These are phyloP conservation scores for Geranomyces michiganensis DNA, from an alignment of 192 early-diverging fungal species.

Conservation along the genomic window DNA sequence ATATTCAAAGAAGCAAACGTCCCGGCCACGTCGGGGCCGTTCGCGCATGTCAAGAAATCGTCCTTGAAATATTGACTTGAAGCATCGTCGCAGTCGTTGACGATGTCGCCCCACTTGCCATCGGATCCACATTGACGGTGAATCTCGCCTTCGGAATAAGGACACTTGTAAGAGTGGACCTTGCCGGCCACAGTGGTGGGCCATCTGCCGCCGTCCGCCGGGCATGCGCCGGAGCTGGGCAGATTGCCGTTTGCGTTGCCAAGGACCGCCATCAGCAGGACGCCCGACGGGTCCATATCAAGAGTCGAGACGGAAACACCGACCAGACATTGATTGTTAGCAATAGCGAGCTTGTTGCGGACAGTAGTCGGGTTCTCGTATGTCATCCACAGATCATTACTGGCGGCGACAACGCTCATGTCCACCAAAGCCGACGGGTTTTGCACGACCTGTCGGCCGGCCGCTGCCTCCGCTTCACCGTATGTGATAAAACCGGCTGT, in stretches of 20 bases:
- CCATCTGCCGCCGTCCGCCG: not conserved
- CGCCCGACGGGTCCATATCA: conserved; percentile 8
- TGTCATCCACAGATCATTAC: not conserved
- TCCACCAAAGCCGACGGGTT: not conserved
- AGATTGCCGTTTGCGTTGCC: conserved; percentile 9
- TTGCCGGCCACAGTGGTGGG: conserved; percentile 3
- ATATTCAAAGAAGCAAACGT: not conserved
- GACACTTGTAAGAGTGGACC: not conserved
- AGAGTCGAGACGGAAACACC: conserved; percentile 1
- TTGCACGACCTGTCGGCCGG: not conserved
- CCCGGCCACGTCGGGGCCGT: not conserved
- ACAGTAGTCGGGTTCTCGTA: conserved; percentile 7
- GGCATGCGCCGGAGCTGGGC: not conserved
- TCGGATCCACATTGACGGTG: not conserved
- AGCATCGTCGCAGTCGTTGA: not conserved
- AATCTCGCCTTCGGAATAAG: not conserved
- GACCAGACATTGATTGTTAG: not conserved
- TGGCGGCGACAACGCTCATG: not conserved
- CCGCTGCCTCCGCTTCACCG: not conserved
- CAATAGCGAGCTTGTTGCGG: not conserved
- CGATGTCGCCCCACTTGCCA: not conserved
- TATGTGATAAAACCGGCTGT: conserved; percentile 12
- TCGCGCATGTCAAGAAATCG: conserved; percentile 1
- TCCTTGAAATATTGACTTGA: not conserved
- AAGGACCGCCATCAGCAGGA: not conserved